These are phyloP conservation scores for Euptelea pleiosperma DNA, from an alignment of 164 flowering plant species.

Conservation along the genomic window DNA sequence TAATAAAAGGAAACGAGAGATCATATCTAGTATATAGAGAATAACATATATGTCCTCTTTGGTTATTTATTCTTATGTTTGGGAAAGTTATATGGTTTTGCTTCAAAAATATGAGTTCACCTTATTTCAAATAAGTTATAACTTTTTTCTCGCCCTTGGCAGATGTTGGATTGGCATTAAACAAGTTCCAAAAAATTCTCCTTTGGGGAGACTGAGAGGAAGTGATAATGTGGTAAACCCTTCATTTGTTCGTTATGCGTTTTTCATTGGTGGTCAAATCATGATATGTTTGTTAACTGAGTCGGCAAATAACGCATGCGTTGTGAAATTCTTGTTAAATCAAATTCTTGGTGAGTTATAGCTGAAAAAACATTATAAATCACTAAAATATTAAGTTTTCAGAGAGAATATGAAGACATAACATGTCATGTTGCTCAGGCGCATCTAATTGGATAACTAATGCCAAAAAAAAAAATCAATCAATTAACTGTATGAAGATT, in stretches of 20 bases:
- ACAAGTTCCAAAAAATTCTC: constrained; percentile 71
- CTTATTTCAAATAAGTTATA: background rate
- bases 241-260: background rate
- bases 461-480: too few species aligned
- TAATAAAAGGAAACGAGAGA: too few species aligned
- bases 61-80: background rate
- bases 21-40: too few species aligned
- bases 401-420: too few species aligned
- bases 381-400: too few species aligned
- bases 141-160: constrained; percentile 9
- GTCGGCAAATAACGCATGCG: too few species aligned
- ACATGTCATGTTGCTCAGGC: too few species aligned
- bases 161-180: constrained; percentile 88
- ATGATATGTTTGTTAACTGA: background rate
- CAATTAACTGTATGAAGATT: too few species aligned
- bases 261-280: background rate
- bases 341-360: too few species aligned
- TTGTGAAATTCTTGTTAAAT: too few species aligned
- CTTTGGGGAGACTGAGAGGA: constrained; percentile 85
- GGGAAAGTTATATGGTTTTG: background rate
- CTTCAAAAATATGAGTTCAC: background rate
- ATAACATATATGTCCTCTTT: background rate
- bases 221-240: constrained; percentile 80
- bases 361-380: too few species aligned
- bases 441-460: too few species aligned